A percentile compares a stretch with the other conserved stretches of the same genome.
phyloP scores from a whole-genome alignment of 768 basidiomycete genomes.

The Tephrocybe rancida region DNA sequence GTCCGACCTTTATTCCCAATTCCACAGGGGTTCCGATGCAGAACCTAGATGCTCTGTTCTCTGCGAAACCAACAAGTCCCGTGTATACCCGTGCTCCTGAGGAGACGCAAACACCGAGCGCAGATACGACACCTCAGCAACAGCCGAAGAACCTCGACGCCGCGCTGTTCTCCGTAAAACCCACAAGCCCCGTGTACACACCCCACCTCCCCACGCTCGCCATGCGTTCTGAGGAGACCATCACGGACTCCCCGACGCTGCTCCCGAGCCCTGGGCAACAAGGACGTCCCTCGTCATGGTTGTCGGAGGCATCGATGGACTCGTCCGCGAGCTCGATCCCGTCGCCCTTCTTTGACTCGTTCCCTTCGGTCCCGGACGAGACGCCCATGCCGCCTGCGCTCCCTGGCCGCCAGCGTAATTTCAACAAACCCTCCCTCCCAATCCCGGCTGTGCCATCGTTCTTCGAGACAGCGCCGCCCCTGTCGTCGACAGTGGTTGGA shows the following conservation, averaged over 20 bases:
- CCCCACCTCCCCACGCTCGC: slow-evolving; percentile 13
- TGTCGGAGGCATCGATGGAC: slow-evolving; percentile 42
- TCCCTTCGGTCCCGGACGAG: slow-evolving; percentile 67
- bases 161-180: slow-evolving; percentile 6
- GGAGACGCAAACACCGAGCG: not conserved
- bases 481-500: slow-evolving; percentile 17
- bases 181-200: slow-evolving; percentile 13
- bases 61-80: slow-evolving; percentile 17
- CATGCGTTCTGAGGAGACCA: slow-evolving; percentile 18
- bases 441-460: slow-evolving; percentile 14
- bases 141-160: slow-evolving; percentile 1
- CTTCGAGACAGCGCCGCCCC: slow-evolving; percentile 18
- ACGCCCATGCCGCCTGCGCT: slow-evolving; percentile 32
- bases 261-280: slow-evolving; percentile 17
- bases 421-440: slow-evolving; percentile 15
- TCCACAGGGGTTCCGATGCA: not conserved
- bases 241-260: slow-evolving; percentile 10
- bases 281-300: slow-evolving; percentile 46
- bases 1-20: slow-evolving; percentile 8
- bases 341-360: slow-evolving; percentile 62
- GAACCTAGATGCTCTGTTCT: slow-evolving; percentile 10
- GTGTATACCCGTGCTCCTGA: slow-evolving; percentile 13
- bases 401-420: slow-evolving; percentile 11
- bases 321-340: slow-evolving; percentile 40
- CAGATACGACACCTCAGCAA: not conserved